Base-by-base conservation (phyloP, 2,329 filamentous ascomycete genomes). In the Lachnellula arida region DNA sequence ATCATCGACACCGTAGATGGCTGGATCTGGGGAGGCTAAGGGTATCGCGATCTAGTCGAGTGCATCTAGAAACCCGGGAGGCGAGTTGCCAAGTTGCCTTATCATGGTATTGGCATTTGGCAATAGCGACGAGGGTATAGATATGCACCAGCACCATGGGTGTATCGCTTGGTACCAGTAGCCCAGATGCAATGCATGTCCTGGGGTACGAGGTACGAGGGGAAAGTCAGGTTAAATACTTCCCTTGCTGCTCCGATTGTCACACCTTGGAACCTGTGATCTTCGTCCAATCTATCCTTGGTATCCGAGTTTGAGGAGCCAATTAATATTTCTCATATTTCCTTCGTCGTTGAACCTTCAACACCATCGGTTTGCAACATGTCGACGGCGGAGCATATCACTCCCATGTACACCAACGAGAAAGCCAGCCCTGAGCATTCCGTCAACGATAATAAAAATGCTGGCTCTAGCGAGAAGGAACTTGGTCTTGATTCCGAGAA, bases 401-500 rank as follows among this genome's bases (percentile, higher is more conserved):
- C 42, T 17, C 55, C 55, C 19, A 51, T 32, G n/a, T 57, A 57
- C 35, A 49, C 47, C 22, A 43, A 53, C 32, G 46, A 54, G 11
- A 57, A 54, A 19, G 32, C 14, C 32, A 47, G 11, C 19, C 40
- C 46, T 17, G 19, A 28, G 17, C 34, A 34, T 34, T 54, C 46
- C 1, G 46, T 54, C 12, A 46, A 56, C 28, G 54, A 23, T 47
- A 46, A 59, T 53, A 58, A 56, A 40, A 52, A 53, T 35, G 35
- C 11, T 17, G 40, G 49, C 17, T 54, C 51, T 47, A 53, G 39
- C 44, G 51, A 59, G 50, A 56, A 56, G 37, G 59, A 61, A 15
- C 23, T 59, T 25, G 56, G 46, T 44, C 43, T 48, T 32, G 49
- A 54, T 25, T 34, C 23, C 5, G 35, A 43, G 2, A 53, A 25